Evolutionary conservation across 805 yeast genomes (phyloP).

Genomic region (Teunomyces pallodes): DNA sequence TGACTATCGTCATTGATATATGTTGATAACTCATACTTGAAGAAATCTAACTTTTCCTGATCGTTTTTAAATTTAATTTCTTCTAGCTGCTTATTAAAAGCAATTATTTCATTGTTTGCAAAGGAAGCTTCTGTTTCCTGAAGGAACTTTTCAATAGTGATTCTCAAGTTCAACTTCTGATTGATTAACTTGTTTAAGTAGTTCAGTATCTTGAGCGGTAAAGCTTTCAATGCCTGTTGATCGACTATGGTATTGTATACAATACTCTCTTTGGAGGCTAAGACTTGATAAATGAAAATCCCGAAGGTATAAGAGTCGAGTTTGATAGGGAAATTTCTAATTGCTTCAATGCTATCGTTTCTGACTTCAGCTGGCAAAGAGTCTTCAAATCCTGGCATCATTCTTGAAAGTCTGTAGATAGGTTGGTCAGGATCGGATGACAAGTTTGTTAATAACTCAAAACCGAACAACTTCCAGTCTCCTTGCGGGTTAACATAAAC

Average conservation of each 20-base stretch:
- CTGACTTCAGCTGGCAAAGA: conserved; percentile 49
- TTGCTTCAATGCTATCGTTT: conserved; percentile 42
- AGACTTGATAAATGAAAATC: conserved; percentile 47
- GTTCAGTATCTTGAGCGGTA: conserved; percentile 4
- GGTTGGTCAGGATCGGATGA: conserved; percentile 46
- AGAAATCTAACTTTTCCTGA: conserved; percentile 49
- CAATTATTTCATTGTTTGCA: conserved; percentile 45
- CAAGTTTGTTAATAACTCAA: conserved; percentile 61
- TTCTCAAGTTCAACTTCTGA: conserved; percentile 32
- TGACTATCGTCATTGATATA: conserved; percentile 14
- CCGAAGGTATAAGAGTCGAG: conserved; percentile 70
- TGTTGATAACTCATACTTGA: conserved; percentile 28
- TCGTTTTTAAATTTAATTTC: conserved; percentile 54
- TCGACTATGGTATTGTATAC: background rate
- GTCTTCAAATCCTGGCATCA: conserved; percentile 21
- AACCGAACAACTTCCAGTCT: conserved; percentile 83
- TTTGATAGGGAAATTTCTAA: conserved; percentile 37
- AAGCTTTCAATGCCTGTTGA: background rate
- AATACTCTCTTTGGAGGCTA: conserved; percentile 10
- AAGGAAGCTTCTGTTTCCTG: conserved; percentile 24
- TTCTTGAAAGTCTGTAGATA: conserved; percentile 33
- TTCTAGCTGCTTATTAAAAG: conserved; percentile 50
- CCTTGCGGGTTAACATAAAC: conserved; percentile 66
- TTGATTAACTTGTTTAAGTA: conserved; percentile 36
- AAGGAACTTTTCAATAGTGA: conserved; percentile 27